Conservation (phyloP, 176 grass and related monocot species). For the Hyparrhenia diplandra region DNA sequence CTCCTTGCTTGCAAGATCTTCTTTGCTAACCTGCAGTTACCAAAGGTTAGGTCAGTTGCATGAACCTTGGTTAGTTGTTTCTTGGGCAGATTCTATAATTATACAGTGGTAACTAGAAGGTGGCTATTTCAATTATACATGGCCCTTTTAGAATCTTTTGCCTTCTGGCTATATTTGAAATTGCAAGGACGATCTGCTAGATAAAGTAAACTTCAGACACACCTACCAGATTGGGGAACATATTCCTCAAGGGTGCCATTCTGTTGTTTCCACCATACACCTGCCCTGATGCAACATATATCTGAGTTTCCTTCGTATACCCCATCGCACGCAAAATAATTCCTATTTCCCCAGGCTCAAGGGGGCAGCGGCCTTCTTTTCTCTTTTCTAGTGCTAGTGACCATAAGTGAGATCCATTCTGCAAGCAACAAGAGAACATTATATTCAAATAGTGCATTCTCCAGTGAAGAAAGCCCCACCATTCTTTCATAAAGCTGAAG, state of each 20-base stretch:
- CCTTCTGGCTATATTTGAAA: neutral
- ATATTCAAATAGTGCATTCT: neutral
- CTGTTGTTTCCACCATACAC: constrained; percentile 87
- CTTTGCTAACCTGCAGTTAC: constrained; percentile 68
- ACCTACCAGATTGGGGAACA: constrained; percentile 92
- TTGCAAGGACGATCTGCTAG: neutral
- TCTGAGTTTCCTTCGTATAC: constrained; percentile 88
- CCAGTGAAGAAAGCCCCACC: neutral
- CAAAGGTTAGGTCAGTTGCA: neutral
- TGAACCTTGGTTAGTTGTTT: neutral
- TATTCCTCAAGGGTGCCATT: constrained; percentile 90
- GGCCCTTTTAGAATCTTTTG: neutral
- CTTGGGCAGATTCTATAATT: neutral
- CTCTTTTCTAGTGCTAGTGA: constrained; percentile 81
- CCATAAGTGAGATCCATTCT: constrained; percentile 98
- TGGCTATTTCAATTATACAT: neutral
- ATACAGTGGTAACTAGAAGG: neutral
- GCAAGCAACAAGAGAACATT: constrained; percentile 17
- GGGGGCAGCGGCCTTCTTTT: constrained; percentile 94
- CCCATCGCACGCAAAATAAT: constrained; percentile 88
- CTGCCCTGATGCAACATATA: constrained; percentile 98
- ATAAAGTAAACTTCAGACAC: neutral
- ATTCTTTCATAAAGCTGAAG: neutral
- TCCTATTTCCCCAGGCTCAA: constrained; percentile 94
- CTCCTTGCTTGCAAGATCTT: constrained; percentile 83